A percentile compares a stretch with the other conserved stretches of the same genome.
phyloP scores from a whole-genome alignment of 306 rosid genomes.

The Chamaecrista fasciculata region DNA sequence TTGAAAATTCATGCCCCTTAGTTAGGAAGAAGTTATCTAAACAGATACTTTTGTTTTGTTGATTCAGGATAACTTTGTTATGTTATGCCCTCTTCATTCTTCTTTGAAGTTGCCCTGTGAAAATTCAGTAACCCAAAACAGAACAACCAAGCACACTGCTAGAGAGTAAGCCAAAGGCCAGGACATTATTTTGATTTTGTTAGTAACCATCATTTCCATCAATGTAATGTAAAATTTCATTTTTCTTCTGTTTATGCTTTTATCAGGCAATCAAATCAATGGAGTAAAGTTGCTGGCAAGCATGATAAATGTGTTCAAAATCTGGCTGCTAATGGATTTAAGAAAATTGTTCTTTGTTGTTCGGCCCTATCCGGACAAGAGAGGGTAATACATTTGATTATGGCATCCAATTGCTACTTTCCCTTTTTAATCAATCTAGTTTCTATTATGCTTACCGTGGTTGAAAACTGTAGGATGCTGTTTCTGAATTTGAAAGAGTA shows the following conservation, averaged over 20 bases:
- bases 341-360: conserved; percentile 78
- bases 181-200: background rate
- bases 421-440: background rate
- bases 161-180: conserved; percentile 33
- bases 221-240: background rate
- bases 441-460: conserved; percentile 18
- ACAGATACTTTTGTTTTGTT: background rate
- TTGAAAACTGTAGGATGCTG: conserved; percentile 54
- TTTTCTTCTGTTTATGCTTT: conserved; percentile 1
- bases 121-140: conserved; percentile 45
- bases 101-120: conserved; percentile 63
- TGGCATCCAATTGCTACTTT: background rate
- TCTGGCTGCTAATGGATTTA: conserved; percentile 41
- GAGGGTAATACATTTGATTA: conserved; percentile 53
- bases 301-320: conserved; percentile 25
- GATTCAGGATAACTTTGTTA: conserved; percentile 77
- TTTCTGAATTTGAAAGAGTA: conserved; percentile 63
- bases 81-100: conserved; percentile 84
- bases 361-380: conserved; percentile 77
- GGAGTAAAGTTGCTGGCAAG: conserved; percentile 31
- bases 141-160: conserved; percentile 36
- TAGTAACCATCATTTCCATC: too few relatives aligned
- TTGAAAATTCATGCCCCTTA: background rate
- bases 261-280: conserved; percentile 30
- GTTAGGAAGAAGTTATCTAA: conserved; percentile 1